These are phyloP conservation scores for Basipetospora chlamydospora DNA, from an alignment of 2,329 filamentous ascomycete species.

Conservation along the genomic window DNA sequence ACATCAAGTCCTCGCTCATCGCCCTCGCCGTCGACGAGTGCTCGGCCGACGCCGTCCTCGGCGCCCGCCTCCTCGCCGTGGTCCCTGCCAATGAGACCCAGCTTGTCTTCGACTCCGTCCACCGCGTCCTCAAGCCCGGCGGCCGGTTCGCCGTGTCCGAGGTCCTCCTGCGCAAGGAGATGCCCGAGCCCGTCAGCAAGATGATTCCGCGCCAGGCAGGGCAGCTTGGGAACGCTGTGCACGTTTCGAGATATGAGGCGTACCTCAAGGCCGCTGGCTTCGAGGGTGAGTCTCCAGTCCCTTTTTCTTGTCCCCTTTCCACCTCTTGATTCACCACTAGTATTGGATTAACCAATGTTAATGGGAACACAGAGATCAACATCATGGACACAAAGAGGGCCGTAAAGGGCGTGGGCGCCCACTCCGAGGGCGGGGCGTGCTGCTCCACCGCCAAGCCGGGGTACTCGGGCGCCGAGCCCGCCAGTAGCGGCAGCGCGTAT, in stretches of 20 bases:
- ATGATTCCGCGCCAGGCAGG: neutral
- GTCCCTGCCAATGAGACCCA: neutral
- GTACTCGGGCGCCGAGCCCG: too few relatives aligned
- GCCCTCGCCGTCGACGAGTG: neutral
- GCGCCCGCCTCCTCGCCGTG: neutral
- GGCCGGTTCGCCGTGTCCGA: constrained; percentile 1
- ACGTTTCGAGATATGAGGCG: neutral
- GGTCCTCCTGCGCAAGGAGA: constrained; percentile 1
- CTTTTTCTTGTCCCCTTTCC: neutral
- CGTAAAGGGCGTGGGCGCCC: neutral
- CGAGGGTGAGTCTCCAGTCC: neutral
- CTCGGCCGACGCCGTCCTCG: neutral
- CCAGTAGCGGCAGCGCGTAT: neutral
- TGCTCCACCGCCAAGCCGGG: too few relatives aligned
- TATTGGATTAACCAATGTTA: too few relatives aligned
- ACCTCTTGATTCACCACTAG: neutral
- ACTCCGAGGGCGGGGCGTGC: too few relatives aligned
- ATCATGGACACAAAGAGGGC: constrained; percentile 1
- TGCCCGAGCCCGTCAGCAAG: neutral
- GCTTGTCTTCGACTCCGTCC: neutral
- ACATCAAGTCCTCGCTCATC: neutral
- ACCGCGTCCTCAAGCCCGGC: constrained; percentile 1
- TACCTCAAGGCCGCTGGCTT: neutral
- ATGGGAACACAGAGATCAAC: constrained; percentile 3
- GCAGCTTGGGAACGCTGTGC: neutral